These are phyloP conservation scores for Deinandra increscens DNA, from an alignment of 129 eudicot species.

Conservation along the genomic window DNA sequence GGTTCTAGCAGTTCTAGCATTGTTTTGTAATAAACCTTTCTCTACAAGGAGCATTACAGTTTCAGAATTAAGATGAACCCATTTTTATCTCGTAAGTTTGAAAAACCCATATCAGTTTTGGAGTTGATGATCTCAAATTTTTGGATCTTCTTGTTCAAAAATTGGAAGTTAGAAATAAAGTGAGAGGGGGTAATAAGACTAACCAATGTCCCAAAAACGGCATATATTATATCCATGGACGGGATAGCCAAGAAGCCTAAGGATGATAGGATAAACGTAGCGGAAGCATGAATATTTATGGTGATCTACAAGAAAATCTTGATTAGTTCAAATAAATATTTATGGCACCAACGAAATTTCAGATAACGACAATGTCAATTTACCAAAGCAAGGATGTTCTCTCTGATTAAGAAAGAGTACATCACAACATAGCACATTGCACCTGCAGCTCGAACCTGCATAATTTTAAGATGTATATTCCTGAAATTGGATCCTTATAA, in stretches of 20 bases:
- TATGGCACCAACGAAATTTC: background rate
- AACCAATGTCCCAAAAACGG: constrained; percentile 82
- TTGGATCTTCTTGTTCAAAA: background rate
- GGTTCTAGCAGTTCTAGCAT: too few species aligned
- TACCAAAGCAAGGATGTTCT: constrained; percentile 91
- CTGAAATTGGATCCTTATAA: background rate
- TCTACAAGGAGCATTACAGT: too few species aligned
- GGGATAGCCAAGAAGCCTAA: constrained; percentile 73
- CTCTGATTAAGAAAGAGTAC: constrained; percentile 84
- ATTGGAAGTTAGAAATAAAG: background rate
- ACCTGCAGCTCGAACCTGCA: constrained; percentile 83
- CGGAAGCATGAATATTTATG: constrained; percentile 81
- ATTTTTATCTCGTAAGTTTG: background rate
- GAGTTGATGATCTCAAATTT: constrained; percentile 19
- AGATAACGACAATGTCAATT: constrained; percentile 8
- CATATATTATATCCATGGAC: constrained; percentile 71
- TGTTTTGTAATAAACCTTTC: too few species aligned
- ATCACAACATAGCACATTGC: constrained; percentile 72
- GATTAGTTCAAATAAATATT: constrained; percentile 7
- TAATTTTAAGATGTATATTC: constrained; percentile 14
- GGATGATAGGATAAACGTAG: constrained; percentile 58
- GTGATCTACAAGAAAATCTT: constrained; percentile 58
- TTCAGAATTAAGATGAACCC: too few species aligned
- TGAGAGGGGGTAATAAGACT: constrained; percentile 18
- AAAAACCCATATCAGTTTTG: background rate